A percentile compares a stretch with the other conserved stretches of the same genome.
Evolutionary conservation across 1,284 basidiomycete species (phyloP).

Genomic region (Ganoderma boninense): DNA sequence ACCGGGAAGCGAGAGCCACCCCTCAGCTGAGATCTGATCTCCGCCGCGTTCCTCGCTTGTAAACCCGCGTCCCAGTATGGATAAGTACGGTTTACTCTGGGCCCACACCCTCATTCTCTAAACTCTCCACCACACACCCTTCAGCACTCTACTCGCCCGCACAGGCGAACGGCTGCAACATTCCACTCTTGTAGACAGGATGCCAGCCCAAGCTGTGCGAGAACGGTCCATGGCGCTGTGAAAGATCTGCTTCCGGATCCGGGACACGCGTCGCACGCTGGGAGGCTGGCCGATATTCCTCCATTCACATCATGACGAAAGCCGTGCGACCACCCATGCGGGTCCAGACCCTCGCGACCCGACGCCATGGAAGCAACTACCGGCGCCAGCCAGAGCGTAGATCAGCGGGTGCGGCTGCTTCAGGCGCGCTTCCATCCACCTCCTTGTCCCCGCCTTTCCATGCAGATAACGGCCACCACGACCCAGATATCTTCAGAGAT

Average conservation of each 20-base stretch:
- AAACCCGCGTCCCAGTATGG: not conserved
- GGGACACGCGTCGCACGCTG: conserved; percentile 16
- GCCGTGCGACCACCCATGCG: conserved; percentile 22
- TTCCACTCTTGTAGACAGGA: not conserved
- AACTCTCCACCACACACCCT: not conserved
- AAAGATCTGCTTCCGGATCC: not conserved
- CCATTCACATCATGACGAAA: conserved; percentile 35
- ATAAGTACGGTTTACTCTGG: not conserved
- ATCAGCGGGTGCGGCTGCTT: not conserved
- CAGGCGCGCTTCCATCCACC: not conserved
- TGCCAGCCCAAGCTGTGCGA: not conserved
- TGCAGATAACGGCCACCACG: not conserved
- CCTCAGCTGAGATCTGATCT: conserved; percentile 28
- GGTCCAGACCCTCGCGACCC: conserved; percentile 20
- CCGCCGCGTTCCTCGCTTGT: not conserved
- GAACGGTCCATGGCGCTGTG: not conserved
- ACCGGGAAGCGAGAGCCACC: conserved; percentile 7
- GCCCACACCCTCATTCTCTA: not conserved
- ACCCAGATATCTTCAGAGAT: not conserved
- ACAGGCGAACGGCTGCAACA: not conserved
- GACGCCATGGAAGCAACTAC: conserved; percentile 10
- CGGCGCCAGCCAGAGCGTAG: not conserved
- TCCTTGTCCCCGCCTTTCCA: not conserved
- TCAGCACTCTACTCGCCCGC: not conserved
- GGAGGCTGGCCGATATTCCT: conserved; percentile 13